Conservation (phyloP, 1,284 basidiomycete genomes). For the Heterobasidion irregulare region DNA sequence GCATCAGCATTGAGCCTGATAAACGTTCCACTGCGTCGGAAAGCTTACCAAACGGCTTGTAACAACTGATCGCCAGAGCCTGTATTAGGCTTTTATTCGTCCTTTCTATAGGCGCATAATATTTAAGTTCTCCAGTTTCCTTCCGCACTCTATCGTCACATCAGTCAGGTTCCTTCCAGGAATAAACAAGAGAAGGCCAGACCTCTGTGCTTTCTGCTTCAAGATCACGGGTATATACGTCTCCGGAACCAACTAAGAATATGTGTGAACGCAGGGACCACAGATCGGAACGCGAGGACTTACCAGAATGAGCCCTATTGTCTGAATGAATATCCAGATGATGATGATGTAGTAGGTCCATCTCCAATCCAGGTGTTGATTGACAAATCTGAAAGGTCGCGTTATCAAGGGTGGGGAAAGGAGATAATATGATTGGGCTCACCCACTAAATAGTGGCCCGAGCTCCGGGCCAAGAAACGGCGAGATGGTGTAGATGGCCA, state of each 20-base stretch:
- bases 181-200: conserved; percentile 3
- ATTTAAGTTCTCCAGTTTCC: conserved; percentile 43
- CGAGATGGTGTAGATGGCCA: conserved; percentile 66
- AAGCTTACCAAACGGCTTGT: conserved; percentile 61
- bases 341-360: conserved; percentile 71
- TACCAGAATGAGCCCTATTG: conserved; percentile 40
- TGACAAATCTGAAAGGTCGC: conserved; percentile 26
- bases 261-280: background rate
- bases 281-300: conserved; percentile 10
- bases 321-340: conserved; percentile 51
- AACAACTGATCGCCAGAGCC: conserved; percentile 33
- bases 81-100: conserved; percentile 28
- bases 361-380: conserved; percentile 58
- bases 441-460: conserved; percentile 59
- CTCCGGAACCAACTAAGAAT: conserved; percentile 55
- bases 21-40: background rate
- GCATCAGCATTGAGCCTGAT: background rate
- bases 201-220: conserved; percentile 42
- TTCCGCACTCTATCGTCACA: conserved; percentile 37
- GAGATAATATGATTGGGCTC: conserved; percentile 11
- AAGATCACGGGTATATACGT: conserved; percentile 65
- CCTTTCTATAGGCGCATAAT: conserved; percentile 50
- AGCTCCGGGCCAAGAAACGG: conserved; percentile 73
- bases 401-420: background rate
- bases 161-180: background rate